These are phyloP conservation scores for Salix exigua DNA, from an alignment of 345 rosid species.

Conservation along the genomic window DNA sequence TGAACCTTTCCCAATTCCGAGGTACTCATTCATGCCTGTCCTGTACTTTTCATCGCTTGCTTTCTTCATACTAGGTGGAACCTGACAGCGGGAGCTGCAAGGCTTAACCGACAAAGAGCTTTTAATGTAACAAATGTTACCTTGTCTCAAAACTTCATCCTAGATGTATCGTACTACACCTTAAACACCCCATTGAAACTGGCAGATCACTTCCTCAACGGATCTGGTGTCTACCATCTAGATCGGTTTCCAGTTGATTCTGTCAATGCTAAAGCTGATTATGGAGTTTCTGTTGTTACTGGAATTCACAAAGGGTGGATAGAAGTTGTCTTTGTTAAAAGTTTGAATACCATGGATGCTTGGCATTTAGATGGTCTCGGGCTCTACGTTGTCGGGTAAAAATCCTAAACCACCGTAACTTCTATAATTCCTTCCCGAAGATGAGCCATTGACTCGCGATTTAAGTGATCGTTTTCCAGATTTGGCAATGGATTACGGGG, in stretches of 20 bases:
- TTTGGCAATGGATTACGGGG: constrained; percentile 38
- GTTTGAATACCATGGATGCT: constrained; percentile 29
- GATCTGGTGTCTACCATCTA: constrained; percentile 33
- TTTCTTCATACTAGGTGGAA: constrained; percentile 36
- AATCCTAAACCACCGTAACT: not conserved
- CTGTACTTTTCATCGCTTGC: not conserved
- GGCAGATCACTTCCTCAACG: constrained; percentile 25
- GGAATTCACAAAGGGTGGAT: constrained; percentile 45
- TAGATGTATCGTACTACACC: too few species aligned
- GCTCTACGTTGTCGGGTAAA: constrained; percentile 45
- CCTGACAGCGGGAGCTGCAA: constrained; percentile 51
- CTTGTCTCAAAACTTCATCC: too few species aligned
- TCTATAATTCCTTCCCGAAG: not conserved
- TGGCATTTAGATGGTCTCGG: constrained; percentile 66
- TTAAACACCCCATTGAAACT: too few species aligned
- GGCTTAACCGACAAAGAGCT: constrained; percentile 63
- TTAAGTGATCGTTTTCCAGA: constrained; percentile 1
- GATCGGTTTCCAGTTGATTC: constrained; percentile 30
- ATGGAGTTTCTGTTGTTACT: constrained; percentile 41
- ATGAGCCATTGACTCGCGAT: not conserved
- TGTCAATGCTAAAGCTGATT: constrained; percentile 8
- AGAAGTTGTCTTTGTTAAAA: constrained; percentile 44
- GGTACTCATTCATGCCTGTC: not conserved
- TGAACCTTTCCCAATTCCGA: too few species aligned
- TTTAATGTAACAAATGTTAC: constrained; percentile 40